phyloP scores from a whole-genome alignment of 1,284 basidiomycete species.

The Lentinus polychrous region DNA sequence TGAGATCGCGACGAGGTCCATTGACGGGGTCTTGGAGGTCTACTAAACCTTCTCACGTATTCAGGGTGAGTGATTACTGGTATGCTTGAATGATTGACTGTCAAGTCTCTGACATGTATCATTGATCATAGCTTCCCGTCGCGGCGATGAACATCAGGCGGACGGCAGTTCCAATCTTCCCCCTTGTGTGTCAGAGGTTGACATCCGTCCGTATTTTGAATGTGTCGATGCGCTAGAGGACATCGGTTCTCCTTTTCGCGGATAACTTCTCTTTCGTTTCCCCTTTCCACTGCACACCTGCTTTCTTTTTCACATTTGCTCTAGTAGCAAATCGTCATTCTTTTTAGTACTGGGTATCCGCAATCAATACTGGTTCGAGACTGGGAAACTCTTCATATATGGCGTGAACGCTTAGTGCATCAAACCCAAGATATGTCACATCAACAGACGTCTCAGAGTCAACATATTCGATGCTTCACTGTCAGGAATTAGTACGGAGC shows the following conservation, averaged over 20 bases:
- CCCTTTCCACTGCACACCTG: constrained; percentile 1
- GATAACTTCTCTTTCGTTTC: constrained; percentile 3
- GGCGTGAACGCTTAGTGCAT: not conserved
- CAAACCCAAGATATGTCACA: not conserved
- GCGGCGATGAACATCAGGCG: not conserved
- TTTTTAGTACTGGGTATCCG: constrained; percentile 6
- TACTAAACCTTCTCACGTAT: not conserved
- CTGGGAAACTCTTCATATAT: constrained; percentile 10
- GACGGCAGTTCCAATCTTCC: not conserved
- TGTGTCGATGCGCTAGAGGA: constrained; percentile 3
- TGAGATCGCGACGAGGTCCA: constrained; percentile 25
- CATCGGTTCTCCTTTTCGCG: not conserved
- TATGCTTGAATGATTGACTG: not conserved
- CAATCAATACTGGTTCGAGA: constrained; percentile 12
- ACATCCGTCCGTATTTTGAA: constrained; percentile 2
- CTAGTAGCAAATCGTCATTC: constrained; percentile 9
- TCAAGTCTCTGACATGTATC: not conserved
- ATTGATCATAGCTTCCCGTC: not conserved
- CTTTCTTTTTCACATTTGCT: constrained; percentile 3
- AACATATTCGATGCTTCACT: not conserved
- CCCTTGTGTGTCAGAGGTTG: not conserved
- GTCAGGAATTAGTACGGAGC: too few species aligned
- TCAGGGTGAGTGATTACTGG: not conserved
- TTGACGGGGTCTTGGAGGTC: constrained; percentile 23
- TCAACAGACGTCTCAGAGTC: not conserved